A percentile compares a stretch with the other conserved stretches of the same genome.
phyloP scores from a whole-genome alignment of 306 rosid genomes.

The Comarum palustre region DNA sequence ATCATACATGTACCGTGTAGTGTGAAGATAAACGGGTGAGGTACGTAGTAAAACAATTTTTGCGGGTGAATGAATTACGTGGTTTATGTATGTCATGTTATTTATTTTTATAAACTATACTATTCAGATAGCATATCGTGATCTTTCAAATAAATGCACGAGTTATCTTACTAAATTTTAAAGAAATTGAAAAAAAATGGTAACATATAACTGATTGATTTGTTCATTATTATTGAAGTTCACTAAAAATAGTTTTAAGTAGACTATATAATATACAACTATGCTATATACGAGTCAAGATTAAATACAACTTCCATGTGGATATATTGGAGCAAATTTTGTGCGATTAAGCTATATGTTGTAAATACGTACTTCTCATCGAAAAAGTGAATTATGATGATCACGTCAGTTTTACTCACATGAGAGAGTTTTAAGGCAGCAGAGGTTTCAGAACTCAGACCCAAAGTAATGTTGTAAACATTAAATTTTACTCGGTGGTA shows the following conservation, averaged over 20 bases:
- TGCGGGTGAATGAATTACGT: too few species aligned
- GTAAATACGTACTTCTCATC: background rate
- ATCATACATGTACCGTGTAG: too few species aligned
- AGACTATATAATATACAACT: background rate
- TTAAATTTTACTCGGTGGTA: background rate
- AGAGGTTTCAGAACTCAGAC: background rate
- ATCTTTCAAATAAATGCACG: background rate
- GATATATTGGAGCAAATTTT: background rate
- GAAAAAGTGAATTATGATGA: background rate
- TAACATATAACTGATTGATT: background rate
- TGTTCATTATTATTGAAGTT: background rate
- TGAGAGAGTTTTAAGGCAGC: background rate
- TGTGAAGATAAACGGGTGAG: too few species aligned
- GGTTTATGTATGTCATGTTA: background rate
- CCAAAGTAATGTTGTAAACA: background rate
- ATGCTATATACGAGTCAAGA: background rate
- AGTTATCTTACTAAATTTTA: background rate
- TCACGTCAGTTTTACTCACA: too few species aligned
- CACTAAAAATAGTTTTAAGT: background rate
- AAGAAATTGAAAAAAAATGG: background rate
- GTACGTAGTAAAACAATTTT: too few species aligned
- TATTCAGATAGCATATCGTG: too few species aligned
- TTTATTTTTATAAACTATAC: too few species aligned
- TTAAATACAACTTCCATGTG: background rate
- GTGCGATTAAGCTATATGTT: background rate